Percentiles rank a stretch among this genome's conserved stretches.
Evolutionary conservation across 306 rosid genomes (phyloP).

Genomic region (Quercus variabilis): DNA sequence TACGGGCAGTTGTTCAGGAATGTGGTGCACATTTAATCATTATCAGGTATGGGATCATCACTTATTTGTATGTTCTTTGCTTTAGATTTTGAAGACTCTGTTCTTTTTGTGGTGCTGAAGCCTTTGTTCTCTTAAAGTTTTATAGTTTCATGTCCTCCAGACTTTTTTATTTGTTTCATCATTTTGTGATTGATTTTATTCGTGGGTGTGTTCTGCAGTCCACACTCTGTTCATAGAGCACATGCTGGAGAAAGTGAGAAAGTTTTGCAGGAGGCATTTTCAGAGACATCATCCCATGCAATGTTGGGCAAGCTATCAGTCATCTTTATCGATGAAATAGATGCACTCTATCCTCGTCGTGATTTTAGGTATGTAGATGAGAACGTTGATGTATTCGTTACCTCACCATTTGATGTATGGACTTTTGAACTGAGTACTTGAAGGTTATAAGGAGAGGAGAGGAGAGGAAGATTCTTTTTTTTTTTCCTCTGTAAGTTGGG

Average conservation of each 20-base stretch:
- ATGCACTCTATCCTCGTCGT: slow-evolving; percentile 83
- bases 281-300: slow-evolving; percentile 60
- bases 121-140: not conserved
- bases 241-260: slow-evolving; percentile 86
- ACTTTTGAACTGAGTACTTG: not conserved
- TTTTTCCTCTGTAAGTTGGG: not conserved
- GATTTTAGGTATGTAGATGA: slow-evolving; percentile 53
- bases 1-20: slow-evolving; percentile 78
- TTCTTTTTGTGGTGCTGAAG: not conserved
- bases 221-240: slow-evolving; percentile 67
- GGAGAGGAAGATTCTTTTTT: not conserved
- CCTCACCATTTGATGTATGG: slow-evolving; percentile 12
- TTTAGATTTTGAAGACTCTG: not conserved
- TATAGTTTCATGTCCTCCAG: not conserved
- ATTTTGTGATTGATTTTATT: slow-evolving; percentile 16
- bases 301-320: slow-evolving; percentile 61
- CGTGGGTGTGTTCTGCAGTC: slow-evolving; percentile 44
- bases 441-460: not conserved
- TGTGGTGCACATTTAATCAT: slow-evolving; percentile 69
- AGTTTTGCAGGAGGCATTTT: slow-evolving; percentile 72
- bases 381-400: not conserved
- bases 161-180: not conserved
- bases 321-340: slow-evolving; percentile 85
- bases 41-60: slow-evolving; percentile 46
- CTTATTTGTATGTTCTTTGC: not conserved